phyloP scores from a whole-genome alignment of 2,329 filamentous ascomycete genomes.

The Hymenoscyphus fraxineus region DNA sequence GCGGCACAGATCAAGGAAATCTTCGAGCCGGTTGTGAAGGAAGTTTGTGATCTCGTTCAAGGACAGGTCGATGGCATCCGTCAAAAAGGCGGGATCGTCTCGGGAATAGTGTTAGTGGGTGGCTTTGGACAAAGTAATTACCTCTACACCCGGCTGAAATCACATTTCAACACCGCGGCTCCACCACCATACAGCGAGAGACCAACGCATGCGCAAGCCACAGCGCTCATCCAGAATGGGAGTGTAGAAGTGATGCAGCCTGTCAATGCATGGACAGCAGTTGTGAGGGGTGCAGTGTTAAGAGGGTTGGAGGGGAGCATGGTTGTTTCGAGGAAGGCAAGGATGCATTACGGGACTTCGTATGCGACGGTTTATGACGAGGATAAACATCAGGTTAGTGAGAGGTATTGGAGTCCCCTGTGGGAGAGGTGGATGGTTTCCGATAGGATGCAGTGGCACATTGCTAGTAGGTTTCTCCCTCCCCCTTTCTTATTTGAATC shows the following conservation, averaged over 20 bases:
- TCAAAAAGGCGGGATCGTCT: conserved; percentile 57
- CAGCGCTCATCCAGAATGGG: conserved; percentile 45
- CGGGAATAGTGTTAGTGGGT: conserved; percentile 76
- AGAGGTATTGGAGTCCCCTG: conserved; percentile 74
- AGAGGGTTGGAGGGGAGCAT: conserved; percentile 74
- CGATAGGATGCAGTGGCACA: conserved; percentile 83
- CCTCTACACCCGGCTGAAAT: conserved; percentile 66
- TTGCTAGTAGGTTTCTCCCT: conserved; percentile 50
- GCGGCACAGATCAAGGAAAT: conserved; percentile 67
- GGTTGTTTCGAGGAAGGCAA: conserved; percentile 69
- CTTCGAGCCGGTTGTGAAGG: conserved; percentile 70
- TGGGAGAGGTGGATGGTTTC: conserved; percentile 83
- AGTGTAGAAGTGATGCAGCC: conserved; percentile 78
- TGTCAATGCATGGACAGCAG: conserved; percentile 77
- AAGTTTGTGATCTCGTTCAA: conserved; percentile 64
- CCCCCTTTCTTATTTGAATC: conserved; percentile 3
- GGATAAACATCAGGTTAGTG: conserved; percentile 65
- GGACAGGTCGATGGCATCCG: conserved; percentile 63
- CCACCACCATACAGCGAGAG: conserved; percentile 61
- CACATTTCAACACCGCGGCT: conserved; percentile 55
- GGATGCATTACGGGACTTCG: conserved; percentile 71
- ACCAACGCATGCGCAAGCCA: conserved; percentile 59
- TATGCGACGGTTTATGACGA: conserved; percentile 81
- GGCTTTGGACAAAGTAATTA: conserved; percentile 79
- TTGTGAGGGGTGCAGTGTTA: conserved; percentile 72